Base-by-base conservation (phyloP, 139 green algal genomes). In the Chara braunii region DNA sequence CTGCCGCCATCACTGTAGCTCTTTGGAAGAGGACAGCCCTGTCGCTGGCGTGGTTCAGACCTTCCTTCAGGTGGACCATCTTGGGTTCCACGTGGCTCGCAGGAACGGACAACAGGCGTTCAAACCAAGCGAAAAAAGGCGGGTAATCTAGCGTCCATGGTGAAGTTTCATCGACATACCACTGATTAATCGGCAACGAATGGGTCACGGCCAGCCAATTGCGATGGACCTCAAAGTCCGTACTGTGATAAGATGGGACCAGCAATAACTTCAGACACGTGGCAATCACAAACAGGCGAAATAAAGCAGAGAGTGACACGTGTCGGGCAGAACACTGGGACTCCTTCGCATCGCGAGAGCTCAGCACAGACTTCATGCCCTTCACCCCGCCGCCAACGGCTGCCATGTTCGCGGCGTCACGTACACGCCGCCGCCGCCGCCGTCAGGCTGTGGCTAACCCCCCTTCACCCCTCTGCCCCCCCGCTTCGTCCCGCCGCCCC, bases 91-190 rank as follows among this genome's bases (percentile, higher is more conserved):
- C 43, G 0, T 60, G 44, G 1, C 22, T 3, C 0, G 89, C 91
- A 2, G 70, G 24, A 9, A 90, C 72, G 0, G 85, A 68, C 18
- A 96, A 73, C 0, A 55, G 37, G 54, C 77, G 85, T 60, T 97
- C 89, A 51, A 96, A 91, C 85, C 87, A 96, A 1, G 92, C 92
- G 60, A 98, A 98, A 2, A 97, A 64, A 0, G 92, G 92, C 3
- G 92, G 92, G 64, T 98, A 98, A 74, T 98, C 92, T 42, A 98
- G 70, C 0, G 92, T 98, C 92, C 92, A 97, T 50, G 86, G 53
- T 0, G 89, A 95, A 0, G 86, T 94, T 9, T 64, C 76, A 2
- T 95, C 86, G 6, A 68, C 50, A 61, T 95, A 96, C 90, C 90
- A 94, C 70, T 78, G 40, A 18, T 43, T 53, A 0, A 89, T 9